Percentiles rank a stretch among this genome's conserved stretches.
Conservation (phyloP, 2,329 filamentous ascomycete species). For the Stachybotrys chartarum region DNA sequence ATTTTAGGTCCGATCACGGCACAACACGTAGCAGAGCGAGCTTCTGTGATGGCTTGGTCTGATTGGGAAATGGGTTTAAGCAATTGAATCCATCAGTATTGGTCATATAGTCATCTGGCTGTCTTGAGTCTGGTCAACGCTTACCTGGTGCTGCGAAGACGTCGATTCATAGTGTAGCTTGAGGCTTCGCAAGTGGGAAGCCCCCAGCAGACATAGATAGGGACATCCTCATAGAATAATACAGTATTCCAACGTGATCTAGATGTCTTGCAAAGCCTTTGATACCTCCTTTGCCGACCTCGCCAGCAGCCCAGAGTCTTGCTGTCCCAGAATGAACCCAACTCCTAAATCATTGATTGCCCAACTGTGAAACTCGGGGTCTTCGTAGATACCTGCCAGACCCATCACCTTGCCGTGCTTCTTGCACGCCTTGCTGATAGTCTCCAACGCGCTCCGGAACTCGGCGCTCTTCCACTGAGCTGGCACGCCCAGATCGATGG, state of each 20-base stretch:
- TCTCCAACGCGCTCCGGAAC: slow-evolving; percentile 9
- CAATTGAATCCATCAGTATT: no score
- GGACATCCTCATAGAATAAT: not conserved
- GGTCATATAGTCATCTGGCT: no score
- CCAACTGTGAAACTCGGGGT: slow-evolving; percentile 8
- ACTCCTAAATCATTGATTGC: slow-evolving; percentile 8
- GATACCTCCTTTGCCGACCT: not conserved
- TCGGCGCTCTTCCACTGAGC: slow-evolving; percentile 9
- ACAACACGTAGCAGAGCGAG: no score
- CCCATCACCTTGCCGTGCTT: slow-evolving; percentile 14
- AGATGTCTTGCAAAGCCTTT: not conserved
- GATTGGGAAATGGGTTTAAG: no score
- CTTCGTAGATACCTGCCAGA: slow-evolving; percentile 14
- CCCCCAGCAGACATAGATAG: no score
- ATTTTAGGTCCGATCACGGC: no score
- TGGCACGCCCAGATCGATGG: slow-evolving; percentile 15
- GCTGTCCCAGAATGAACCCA: slow-evolving; percentile 9
- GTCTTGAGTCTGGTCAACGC: no score
- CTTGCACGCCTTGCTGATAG: slow-evolving; percentile 9
- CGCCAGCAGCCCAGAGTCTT: slow-evolving; percentile 8
- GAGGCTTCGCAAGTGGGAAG: no score
- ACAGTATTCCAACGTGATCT: not conserved
- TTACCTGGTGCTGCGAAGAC: no score
- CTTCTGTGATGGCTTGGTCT: no score
- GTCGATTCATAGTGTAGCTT: no score